Evolutionary conservation across 2,329 filamentous ascomycete species (phyloP).

Genomic region (Fusarium miscanthi): DNA sequence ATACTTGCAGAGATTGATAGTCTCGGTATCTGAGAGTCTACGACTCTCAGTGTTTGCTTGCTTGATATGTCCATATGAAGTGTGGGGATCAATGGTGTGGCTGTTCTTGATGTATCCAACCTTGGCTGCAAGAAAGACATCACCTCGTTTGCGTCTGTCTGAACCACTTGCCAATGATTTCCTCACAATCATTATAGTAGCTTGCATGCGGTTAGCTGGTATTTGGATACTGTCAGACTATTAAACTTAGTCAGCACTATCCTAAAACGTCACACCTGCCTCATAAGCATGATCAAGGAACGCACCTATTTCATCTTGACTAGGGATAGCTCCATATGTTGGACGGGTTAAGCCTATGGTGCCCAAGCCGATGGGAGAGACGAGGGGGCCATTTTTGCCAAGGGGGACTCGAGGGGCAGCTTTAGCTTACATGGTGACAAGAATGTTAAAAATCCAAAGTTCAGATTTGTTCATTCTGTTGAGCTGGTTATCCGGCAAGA

Average conservation of each 20-base stretch:
- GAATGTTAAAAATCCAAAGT: no score
- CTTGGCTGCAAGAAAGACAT: constrained; percentile 59
- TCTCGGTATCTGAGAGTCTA: constrained; percentile 53
- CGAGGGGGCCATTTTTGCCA: constrained; percentile 61
- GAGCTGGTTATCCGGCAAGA: background rate
- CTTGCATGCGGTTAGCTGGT: constrained; percentile 4
- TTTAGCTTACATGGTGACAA: background rate
- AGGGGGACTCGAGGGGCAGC: constrained; percentile 34
- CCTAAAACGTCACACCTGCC: constrained; percentile 61
- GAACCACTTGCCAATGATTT: constrained; percentile 60
- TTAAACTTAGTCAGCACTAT: constrained; percentile 52
- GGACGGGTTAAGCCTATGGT: constrained; percentile 56
- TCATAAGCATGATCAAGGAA: constrained; percentile 61
- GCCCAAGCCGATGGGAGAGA: constrained; percentile 62
- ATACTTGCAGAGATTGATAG: constrained; percentile 59
- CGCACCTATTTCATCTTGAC: constrained; percentile 60
- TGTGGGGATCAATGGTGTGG: constrained; percentile 2
- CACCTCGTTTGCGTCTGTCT: constrained; percentile 55
- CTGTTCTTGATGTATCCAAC: constrained; percentile 39
- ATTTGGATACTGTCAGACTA: background rate
- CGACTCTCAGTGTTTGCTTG: constrained; percentile 45
- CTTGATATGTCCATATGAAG: constrained; percentile 9
- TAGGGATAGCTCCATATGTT: constrained; percentile 43
- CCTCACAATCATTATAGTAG: constrained; percentile 59
- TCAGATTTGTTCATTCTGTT: background rate